Evolutionary conservation across 2,329 filamentous ascomycete genomes (phyloP).

Genomic region (Fusarium coicis): DNA sequence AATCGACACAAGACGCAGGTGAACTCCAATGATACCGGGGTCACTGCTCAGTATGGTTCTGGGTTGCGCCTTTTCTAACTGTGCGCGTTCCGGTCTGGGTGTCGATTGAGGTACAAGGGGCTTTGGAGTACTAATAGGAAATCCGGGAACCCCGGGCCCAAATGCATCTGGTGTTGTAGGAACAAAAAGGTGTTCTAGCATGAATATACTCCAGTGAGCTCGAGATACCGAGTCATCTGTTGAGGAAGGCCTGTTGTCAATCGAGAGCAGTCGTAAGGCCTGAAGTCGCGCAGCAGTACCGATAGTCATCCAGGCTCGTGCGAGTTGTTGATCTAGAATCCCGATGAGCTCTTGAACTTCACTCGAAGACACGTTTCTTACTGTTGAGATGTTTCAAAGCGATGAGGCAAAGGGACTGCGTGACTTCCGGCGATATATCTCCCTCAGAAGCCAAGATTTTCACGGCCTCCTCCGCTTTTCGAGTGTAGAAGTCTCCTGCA

Average conservation of each 20-base stretch:
- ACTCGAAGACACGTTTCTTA: not conserved
- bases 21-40: not conserved
- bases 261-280: not conserved
- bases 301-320: not conserved
- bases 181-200: not conserved
- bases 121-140: not conserved
- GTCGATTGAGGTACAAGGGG: not conserved
- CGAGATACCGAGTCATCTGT: not conserved
- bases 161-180: not conserved
- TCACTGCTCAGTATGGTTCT: not conserved
- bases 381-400: not conserved
- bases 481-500: not conserved
- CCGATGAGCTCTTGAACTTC: not conserved
- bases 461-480: not conserved
- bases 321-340: not conserved
- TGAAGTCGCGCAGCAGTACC: not conserved
- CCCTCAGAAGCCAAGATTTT: rapidly evolving
- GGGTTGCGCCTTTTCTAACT: not conserved
- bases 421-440: not conserved
- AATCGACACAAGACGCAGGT: not conserved
- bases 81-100: not conserved
- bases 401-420: not conserved
- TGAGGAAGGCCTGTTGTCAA: rapidly evolving
- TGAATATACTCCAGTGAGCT: not conserved
- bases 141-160: rapidly evolving